Evolutionary conservation across 139 green algal genomes (phyloP), one percentile per base, ranked within the genome.

Genomic region (Mesostigma viride): DNA sequence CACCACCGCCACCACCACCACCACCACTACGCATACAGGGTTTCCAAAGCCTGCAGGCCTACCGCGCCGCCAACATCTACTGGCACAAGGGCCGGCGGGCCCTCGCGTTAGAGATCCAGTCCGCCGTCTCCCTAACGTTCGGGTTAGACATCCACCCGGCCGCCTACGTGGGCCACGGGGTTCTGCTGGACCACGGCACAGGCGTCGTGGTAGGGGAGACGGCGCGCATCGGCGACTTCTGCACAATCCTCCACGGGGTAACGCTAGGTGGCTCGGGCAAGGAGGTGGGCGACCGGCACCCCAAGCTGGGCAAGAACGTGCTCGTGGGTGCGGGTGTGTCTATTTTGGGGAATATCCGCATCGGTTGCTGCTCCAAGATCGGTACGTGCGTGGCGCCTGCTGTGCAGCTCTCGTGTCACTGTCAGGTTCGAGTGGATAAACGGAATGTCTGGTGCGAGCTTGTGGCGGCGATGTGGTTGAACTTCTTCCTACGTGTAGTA

Each of bases 261-360:
- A 96, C 89, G 1, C 78, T 97, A 58, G 90, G 91, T n/a, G 93
- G 93, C 36, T 97, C 92, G 0, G 93, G 93, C n/a, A 97, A 97
- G 77, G 87, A 90, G 34, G 72, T 75, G 0, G 93, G 92, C 1
- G 89, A 97, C 72, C 81, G 92, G 28, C 92, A 99, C 70, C 91
- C 91, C 24, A 96, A 96, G 77, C 80, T 96, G 3, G 71, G 70
- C 6, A 75, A 91, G 76, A 89, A 92, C 59, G 92, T 96, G 30
- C 77, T 95, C 46, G 90, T 96, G 6, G 88, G 89, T 0, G 88
- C 88, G 6, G 17, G 40, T 28, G 87, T 83, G 22, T 94, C 87
- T 17, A 84, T 97, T 31, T 76, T 97, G 35, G 87, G 91, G 51
- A 94, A 94, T 82, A 95, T 97, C 69, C 31, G 30, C 1, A 76